Base-by-base conservation (phyloP, 2,329 filamentous ascomycete genomes). In the Cladophialophora yegresii region DNA sequence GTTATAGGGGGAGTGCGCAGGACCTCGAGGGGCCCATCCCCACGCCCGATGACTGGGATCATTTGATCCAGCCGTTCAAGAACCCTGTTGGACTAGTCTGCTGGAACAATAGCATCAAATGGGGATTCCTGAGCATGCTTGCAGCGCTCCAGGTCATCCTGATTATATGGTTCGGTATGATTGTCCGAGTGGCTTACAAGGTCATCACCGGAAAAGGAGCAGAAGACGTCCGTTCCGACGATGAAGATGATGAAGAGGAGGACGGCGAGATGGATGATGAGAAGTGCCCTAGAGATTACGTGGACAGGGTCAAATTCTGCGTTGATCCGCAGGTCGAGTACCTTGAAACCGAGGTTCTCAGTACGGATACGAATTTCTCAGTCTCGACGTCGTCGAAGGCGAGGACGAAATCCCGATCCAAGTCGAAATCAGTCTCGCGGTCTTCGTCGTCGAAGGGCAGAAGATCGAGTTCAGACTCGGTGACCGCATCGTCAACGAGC, bases 161-260 rank as follows among this genome's bases (percentile, higher is more conserved):
- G 33, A 80, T 96, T 40, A 83, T 90, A 67, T 98, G 95, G 95
- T 96, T 98, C 73, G 83, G 82, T 67, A 90, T 96, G 87, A 96
- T 98, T 70, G 78, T 93, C 45, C 86, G 87, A 63, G 90, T 99
- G 2, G 92, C 92, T 23, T 83, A 89, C 67, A 88, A 89, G 66
- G 92, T 98, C 5, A 75, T 98, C 40, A 85, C 83, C 57, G 93
- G 93, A 33, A 85, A 83, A 43, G 82, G 86, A 33, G 92, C 93
- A 4, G 92, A 97, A 68, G 95, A 99, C 73, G 85, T 87, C 20
- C 87, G 95, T 62, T 96, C 91, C 68, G 93, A 97, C 71, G 91
- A 92, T 68, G 92, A 96, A 77, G 89, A 80, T 5, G 90, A 88
- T 23, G 87, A 84, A 2, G 86, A 86, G 28, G 56, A 62, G 26